Base-by-base conservation (phyloP, 2,329 filamentous ascomycete genomes). In the Nemania sp. region DNA sequence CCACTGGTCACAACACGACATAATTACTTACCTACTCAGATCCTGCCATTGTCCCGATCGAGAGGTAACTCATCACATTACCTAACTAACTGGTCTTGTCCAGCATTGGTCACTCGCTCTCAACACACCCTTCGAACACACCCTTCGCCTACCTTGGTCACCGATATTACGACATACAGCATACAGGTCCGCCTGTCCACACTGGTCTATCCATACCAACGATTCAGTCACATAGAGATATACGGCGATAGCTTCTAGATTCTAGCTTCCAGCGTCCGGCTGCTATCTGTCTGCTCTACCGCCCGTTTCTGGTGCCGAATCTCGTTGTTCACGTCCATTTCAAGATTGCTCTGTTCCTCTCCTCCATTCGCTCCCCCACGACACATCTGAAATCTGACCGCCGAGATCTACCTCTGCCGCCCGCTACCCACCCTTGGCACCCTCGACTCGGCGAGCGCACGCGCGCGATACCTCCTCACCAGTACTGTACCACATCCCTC, bases 341-440 rank as follows among this genome's bases (percentile, higher is more conserved):
- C 43, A 17, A 50, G n/a, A 34, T 25, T 45, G n/a, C 25, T 7
- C 50, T 48, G 4, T 37, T 40, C 15, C 21, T 12, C 25, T 47
- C 45, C 40, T 29, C 25, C 25, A 4, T 7, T 7, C 7, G 3
- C 25, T 29, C 25, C 25, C 25, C 25, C 25, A 29, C 25, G 25
- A n/a, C n/a, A n/a, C n/a, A n/a, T n/a, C n/a, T n/a, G n/a, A n/a
- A n/a, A n/a, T n/a, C n/a, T n/a, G n/a, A 29, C 25, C 25, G 3
- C 25, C 7, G 25, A 29, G 25, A 29, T 29, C 25, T 29, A 29
- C 55, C 45, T 49, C 48, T 29, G 7, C 25, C 53, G 40, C 50
- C 49, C 37, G 40, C 37, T 37, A 47, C 25, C 55, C 58, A 34
- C 58, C 34, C 52, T 53, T 42, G 52, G 49, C 58, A 49, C 40